Evolutionary conservation across 257 asterid genomes (phyloP).

Genomic region (Capsicum chinense): DNA sequence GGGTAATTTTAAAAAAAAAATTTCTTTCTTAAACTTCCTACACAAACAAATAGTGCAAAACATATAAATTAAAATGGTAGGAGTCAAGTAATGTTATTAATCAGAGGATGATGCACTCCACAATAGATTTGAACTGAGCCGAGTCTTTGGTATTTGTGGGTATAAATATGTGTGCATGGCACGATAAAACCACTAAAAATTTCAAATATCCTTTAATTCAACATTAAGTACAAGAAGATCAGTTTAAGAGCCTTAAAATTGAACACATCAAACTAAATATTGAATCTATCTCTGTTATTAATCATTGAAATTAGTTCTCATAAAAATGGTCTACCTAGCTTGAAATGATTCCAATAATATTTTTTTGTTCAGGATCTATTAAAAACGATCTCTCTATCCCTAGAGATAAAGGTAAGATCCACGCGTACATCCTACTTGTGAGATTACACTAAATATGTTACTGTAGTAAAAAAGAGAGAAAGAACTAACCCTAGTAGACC

Average conservation of each 20-base stretch:
- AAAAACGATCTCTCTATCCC: not conserved
- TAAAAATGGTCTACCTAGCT: not conserved
- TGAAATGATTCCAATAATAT: not conserved
- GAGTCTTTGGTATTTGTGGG: not conserved
- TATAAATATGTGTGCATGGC: not conserved
- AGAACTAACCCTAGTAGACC: constrained; percentile 67
- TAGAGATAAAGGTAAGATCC: not conserved
- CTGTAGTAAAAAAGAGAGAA: not conserved
- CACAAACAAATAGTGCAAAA: not conserved
- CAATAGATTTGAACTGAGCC: not conserved
- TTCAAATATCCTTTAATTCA: not conserved
- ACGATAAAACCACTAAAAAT: constrained; percentile 6
- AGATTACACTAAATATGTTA: not conserved
- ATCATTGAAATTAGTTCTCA: not conserved
- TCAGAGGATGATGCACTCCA: not conserved
- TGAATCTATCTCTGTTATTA: too few species aligned
- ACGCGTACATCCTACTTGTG: not conserved
- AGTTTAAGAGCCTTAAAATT: not conserved
- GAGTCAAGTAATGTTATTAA: not conserved
- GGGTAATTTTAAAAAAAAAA: too few species aligned
- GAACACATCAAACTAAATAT: not conserved
- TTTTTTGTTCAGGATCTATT: not conserved
- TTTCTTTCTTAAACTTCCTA: too few species aligned
- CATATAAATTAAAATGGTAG: not conserved
- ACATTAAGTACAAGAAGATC: not conserved